Evolutionary conservation across 768 basidiomycete genomes (phyloP).

Genomic region (Termitomyces sp.): DNA sequence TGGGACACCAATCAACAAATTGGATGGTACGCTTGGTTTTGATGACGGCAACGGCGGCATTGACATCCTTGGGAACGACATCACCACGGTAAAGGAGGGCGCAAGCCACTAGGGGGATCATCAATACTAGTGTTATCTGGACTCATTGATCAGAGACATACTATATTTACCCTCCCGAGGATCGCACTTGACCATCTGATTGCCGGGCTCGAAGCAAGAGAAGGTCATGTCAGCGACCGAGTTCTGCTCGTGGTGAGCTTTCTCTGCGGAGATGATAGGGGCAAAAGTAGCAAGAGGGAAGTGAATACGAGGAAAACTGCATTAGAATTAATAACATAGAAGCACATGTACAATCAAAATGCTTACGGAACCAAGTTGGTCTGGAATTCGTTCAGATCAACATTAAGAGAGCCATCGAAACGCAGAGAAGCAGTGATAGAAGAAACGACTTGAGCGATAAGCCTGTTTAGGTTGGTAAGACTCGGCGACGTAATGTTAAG

Average conservation of each 20-base stretch:
- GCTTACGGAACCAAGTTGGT: constrained; percentile 96
- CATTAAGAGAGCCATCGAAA: constrained; percentile 96
- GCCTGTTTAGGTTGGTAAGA: constrained; percentile 90
- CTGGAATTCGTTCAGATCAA: constrained; percentile 98
- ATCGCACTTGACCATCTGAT: constrained; percentile 95
- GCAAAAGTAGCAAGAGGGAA: constrained; percentile 98
- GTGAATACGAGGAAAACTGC: constrained; percentile 94
- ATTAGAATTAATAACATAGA: constrained; percentile 24
- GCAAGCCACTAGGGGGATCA: constrained; percentile 67
- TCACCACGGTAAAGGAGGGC: constrained; percentile 92
- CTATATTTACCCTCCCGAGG: constrained; percentile 99
- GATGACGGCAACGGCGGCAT: constrained; percentile 87
- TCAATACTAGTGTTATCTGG: constrained; percentile 6
- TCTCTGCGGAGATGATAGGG: constrained; percentile 89
- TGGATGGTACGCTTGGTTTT: constrained; percentile 98
- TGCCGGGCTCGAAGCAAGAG: constrained; percentile 94
- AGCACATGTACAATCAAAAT: constrained; percentile 64
- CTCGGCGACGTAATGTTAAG: constrained; percentile 81
- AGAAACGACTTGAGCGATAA: constrained; percentile 98
- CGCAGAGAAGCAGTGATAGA: constrained; percentile 96
- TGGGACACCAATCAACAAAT: constrained; percentile 98
- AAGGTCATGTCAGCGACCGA: constrained; percentile 98
- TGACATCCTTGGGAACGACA: constrained; percentile 94
- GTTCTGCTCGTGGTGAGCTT: constrained; percentile 95
- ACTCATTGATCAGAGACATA: constrained; percentile 28